Evolutionary conservation across 2,329 filamentous ascomycete species (phyloP).

Genomic region (Trichoderma oligosporum): DNA sequence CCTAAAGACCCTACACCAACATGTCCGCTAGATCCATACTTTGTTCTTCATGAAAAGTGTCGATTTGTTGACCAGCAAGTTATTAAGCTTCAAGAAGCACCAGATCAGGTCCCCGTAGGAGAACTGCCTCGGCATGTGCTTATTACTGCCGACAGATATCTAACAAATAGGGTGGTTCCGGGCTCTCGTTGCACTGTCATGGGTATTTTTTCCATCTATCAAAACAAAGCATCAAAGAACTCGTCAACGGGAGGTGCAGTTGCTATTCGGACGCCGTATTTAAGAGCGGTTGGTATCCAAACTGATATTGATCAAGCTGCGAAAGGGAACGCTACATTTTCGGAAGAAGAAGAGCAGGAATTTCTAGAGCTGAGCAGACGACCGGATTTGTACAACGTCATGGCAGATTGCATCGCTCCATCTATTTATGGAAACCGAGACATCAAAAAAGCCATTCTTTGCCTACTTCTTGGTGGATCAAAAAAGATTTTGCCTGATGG

Average conservation of each 20-base stretch:
- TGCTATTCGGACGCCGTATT: conserved; percentile 91
- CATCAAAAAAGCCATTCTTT: conserved; percentile 97
- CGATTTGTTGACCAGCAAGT: conserved; percentile 97
- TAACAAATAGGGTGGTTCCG: conserved; percentile 93
- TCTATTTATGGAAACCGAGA: conserved; percentile 95
- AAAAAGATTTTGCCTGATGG: conserved; percentile 98
- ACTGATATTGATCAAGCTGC: conserved; percentile 85
- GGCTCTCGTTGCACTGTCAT: conserved; percentile 92
- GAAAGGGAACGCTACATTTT: conserved; percentile 79
- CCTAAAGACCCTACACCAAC: conserved; percentile 65
- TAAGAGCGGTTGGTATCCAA: conserved; percentile 87
- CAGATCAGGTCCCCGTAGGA: conserved; percentile 94
- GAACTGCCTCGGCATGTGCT: conserved; percentile 92
- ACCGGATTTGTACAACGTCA: conserved; percentile 86
- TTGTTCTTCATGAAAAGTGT: conserved; percentile 89
- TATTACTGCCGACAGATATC: conserved; percentile 91
- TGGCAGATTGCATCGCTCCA: conserved; percentile 89
- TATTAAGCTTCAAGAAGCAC: conserved; percentile 94
- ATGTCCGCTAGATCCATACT: conserved; percentile 93
- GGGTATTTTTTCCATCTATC: conserved; percentile 97
- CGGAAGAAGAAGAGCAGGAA: conserved; percentile 95
- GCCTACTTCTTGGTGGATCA: conserved; percentile 86
- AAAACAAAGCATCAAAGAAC: conserved; percentile 82
- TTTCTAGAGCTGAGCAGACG: conserved; percentile 86
- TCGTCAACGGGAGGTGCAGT: conserved; percentile 73